Percentiles rank a stretch among this genome's conserved stretches.
Conservation (phyloP, 1,284 basidiomycete genomes). For the Ceratobasidium sp. region DNA sequence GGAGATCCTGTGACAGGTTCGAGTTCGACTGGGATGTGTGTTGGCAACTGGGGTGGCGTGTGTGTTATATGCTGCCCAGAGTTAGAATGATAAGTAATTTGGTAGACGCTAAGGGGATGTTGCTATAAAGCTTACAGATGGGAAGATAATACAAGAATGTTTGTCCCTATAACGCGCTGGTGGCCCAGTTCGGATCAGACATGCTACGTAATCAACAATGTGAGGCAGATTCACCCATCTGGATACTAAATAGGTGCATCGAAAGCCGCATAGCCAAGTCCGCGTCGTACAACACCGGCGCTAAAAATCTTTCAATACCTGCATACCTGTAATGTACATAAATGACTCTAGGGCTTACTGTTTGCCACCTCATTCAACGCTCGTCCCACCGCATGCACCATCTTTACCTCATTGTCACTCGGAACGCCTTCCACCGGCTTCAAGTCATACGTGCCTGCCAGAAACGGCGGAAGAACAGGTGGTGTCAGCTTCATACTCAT, state of each 20-base stretch:
- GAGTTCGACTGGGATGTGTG: constrained; percentile 5
- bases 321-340: neutral
- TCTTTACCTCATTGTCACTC: constrained; percentile 26
- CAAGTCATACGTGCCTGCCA: constrained; percentile 7
- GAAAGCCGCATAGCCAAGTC: neutral
- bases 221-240: constrained; percentile 23
- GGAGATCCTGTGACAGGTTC: constrained; percentile 23
- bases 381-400: constrained; percentile 18
- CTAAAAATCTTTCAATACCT: neutral
- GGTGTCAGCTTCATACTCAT: neutral
- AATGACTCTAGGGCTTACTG: neutral
- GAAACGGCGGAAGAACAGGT: constrained; percentile 4
- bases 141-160: constrained; percentile 6
- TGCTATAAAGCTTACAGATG: neutral
- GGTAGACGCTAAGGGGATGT: neutral
- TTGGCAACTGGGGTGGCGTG: constrained; percentile 9
- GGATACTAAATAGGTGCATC: constrained; percentile 25
- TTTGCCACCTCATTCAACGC: neutral
- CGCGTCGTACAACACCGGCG: neutral
- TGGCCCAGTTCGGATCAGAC: too few relatives aligned
- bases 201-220: neutral
- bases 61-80: constrained; percentile 7
- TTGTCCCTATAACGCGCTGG: constrained; percentile 9
- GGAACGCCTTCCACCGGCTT: constrained; percentile 21
- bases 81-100: neutral